phyloP scores from a whole-genome alignment of 2,329 filamentous ascomycete genomes.

The Trichoderma sp. region DNA sequence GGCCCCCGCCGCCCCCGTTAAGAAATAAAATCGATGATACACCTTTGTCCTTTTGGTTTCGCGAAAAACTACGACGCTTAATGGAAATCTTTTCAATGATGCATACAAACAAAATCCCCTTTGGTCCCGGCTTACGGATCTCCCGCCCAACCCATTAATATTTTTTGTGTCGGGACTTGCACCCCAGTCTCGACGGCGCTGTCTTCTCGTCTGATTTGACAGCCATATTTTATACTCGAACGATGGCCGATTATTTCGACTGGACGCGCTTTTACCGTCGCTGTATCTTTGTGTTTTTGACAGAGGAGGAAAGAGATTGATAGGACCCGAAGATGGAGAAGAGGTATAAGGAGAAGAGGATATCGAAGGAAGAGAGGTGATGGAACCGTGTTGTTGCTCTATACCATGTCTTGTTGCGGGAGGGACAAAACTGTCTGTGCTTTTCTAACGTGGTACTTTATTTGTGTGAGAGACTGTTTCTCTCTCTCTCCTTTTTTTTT shows the following conservation, averaged over 20 bases:
- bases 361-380: not conserved
- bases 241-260: not conserved
- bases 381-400: not conserved
- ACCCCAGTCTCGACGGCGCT: not conserved
- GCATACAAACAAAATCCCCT: not conserved
- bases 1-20: slow-evolving; percentile 55
- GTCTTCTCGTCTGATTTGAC: not conserved
- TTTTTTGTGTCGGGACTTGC: not conserved
- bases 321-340: not conserved
- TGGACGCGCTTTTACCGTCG: not conserved
- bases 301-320: not conserved
- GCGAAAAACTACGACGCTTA: slow-evolving; percentile 14
- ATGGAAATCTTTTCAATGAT: slow-evolving; percentile 16
- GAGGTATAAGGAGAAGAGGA: not conserved
- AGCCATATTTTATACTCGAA: not conserved
- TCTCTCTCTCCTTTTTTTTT: not conserved
- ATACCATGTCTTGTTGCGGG: slow-evolving; percentile 16
- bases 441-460: slow-evolving; percentile 7
- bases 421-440: slow-evolving; percentile 8
- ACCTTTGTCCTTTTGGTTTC: slow-evolving; percentile 4
- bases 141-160: not conserved
- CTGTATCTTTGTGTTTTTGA: not conserved
- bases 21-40: slow-evolving; percentile 47
- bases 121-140: not conserved
- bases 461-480: not conserved